Base-by-base conservation (phyloP, 2,329 filamentous ascomycete species). In the Colletotrichum filicis region DNA sequence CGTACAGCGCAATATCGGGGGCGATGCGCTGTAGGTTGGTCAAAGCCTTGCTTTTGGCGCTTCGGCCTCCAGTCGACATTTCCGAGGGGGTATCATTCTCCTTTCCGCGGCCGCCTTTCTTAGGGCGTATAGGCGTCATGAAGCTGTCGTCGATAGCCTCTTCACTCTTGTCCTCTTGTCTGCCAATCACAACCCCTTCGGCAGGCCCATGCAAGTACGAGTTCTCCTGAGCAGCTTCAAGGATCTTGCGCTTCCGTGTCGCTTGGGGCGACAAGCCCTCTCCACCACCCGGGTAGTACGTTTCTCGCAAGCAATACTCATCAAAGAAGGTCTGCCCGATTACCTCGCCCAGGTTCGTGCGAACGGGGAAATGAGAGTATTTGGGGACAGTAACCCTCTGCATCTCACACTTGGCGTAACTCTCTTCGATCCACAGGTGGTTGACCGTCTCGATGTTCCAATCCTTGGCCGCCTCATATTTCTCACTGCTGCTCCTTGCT, bases 381-480 rank as follows among this genome's bases (percentile, higher is more conserved):
- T 93, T 92, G 9, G 89, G 86, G 64, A 94, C 90, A 4, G 93
- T 93, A 26, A 95, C 84, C 0, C 90, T 90, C 80, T 94, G 93
- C 71, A 93, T 85, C 79, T 93, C 89, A 85, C 95, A 98, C 80
- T 93, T 95, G 1, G 96, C 95, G 79, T 98, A 99, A 82, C 95
- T 97, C 79, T 99, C 97, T 82, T 99, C 97, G 58, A 99, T 89
- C 97, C 97, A 99, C 1, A 99, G 87, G 80, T 99, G 97, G 81
- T 98, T 99, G 77, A 98, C 87, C 77, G 98, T 93, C 69, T 95
- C 86, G 67, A 98, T 92, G 66, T 93, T 93, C 97, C 97, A 99
- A 83, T 98, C 97, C 74, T 91, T 90, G 0, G 97, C 97, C 1
- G 97, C 97, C 49, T 93, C 92, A 81, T 94, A 98, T 83, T 99